A percentile compares a stretch with the other conserved stretches of the same genome.
Conservation (phyloP, 2,329 filamentous ascomycete species). For the Teratosphaeria destructans region DNA sequence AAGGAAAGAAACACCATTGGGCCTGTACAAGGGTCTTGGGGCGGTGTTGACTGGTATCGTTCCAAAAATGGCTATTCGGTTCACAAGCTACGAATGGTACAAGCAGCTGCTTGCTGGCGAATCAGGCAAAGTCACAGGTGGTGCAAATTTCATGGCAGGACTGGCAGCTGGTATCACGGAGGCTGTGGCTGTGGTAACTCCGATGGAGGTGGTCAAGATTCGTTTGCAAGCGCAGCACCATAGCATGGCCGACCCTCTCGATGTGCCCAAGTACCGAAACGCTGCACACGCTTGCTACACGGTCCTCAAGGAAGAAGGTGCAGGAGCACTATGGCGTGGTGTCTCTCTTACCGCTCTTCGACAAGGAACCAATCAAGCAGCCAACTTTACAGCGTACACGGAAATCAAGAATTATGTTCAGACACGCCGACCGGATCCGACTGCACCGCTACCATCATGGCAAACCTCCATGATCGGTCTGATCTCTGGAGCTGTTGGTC, state of each 20-base stretch:
- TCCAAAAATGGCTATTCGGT: conserved; percentile 98
- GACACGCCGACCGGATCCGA: conserved; percentile 59
- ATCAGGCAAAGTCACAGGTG: conserved; percentile 56
- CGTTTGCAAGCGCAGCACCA: conserved; percentile 96
- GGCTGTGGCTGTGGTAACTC: conserved; percentile 90
- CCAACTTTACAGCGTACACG: conserved; percentile 96
- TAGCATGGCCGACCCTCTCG: conserved; percentile 91
- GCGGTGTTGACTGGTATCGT: conserved; percentile 93
- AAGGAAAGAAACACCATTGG: conserved; percentile 78
- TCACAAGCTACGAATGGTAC: conserved; percentile 94
- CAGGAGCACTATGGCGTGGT: conserved; percentile 80
- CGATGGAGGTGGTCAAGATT: conserved; percentile 99
- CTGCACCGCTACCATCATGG: conserved; percentile 63
- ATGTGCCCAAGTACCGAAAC: conserved; percentile 94
- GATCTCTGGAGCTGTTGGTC: conserved; percentile 87
- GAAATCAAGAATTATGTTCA: conserved; percentile 79
- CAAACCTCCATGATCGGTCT: conserved; percentile 88
- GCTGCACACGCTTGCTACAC: conserved; percentile 76
- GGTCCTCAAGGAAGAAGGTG: conserved; percentile 81
- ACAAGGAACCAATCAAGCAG: conserved; percentile 94
- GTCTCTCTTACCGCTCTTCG: conserved; percentile 86
- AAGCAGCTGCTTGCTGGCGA: conserved; percentile 70
- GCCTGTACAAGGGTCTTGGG: conserved; percentile 95
- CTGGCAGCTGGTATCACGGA: conserved; percentile 90
- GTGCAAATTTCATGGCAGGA: conserved; percentile 69